A percentile compares a stretch with the other conserved stretches of the same genome.
Evolutionary conservation across 2,329 filamentous ascomycete species (phyloP).

Genomic region (Huntiella moniliformis): DNA sequence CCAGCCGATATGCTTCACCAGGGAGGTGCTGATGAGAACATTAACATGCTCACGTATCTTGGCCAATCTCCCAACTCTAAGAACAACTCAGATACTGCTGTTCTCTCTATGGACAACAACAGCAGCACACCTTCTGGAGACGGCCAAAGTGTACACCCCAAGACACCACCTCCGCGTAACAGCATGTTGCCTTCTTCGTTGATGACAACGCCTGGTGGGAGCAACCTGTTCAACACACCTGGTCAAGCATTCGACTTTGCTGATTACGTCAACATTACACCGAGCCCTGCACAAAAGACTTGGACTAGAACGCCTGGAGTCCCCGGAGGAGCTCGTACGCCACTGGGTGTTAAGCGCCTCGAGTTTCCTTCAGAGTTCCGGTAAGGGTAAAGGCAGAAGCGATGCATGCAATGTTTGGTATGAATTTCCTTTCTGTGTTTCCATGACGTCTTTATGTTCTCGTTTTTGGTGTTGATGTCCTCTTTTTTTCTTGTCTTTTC

Average conservation of each 20-base stretch:
- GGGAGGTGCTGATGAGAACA: conserved; percentile 50
- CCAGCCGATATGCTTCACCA: conserved; percentile 2
- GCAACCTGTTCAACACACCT: conserved; percentile 56
- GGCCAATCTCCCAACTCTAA: conserved; percentile 73
- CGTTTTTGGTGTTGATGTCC: conserved; percentile 1
- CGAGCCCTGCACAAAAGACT: conserved; percentile 74
- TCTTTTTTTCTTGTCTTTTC: conserved; percentile 6
- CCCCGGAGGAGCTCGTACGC: conserved; percentile 33
- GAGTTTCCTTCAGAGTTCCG: conserved; percentile 11
- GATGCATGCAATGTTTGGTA: neutral
- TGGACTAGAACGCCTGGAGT: conserved; percentile 50
- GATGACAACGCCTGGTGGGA: conserved; percentile 69
- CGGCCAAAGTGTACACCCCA: conserved; percentile 23
- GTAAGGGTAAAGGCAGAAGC: conserved; percentile 1
- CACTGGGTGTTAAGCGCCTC: conserved; percentile 10
- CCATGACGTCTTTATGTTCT: conserved; percentile 4
- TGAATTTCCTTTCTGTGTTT: neutral
- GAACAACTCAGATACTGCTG: conserved; percentile 1
- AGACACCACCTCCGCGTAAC: conserved; percentile 51
- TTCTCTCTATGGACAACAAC: conserved; percentile 24
- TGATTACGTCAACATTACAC: conserved; percentile 94
- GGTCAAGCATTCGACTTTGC: conserved; percentile 77
- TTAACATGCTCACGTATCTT: conserved; percentile 63
- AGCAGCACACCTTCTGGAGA: conserved; percentile 24
- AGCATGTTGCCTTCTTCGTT: conserved; percentile 61